phyloP scores from a whole-genome alignment of 345 rosid species.

The Iberis pinnata region DNA sequence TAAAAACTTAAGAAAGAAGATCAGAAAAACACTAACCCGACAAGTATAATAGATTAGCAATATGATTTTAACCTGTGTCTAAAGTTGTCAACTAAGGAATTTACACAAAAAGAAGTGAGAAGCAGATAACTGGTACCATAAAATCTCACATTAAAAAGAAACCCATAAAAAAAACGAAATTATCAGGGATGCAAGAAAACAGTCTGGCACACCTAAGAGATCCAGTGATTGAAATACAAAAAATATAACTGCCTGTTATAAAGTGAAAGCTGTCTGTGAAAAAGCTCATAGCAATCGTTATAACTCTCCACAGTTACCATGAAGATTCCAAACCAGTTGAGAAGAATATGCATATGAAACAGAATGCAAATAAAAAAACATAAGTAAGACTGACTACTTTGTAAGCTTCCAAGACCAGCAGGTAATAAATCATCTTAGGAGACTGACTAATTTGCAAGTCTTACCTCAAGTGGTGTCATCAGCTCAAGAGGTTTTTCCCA shows the following conservation, averaged over 20 bases:
- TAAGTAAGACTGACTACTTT: too few relatives aligned
- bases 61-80: too few relatives aligned
- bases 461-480: slow-evolving; percentile 96
- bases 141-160: too few relatives aligned
- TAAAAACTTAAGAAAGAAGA: too few relatives aligned
- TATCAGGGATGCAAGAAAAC: too few relatives aligned
- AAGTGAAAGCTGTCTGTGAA: slow-evolving; percentile 33
- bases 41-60: too few relatives aligned
- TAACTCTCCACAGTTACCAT: slow-evolving; percentile 46
- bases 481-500: slow-evolving; percentile 96
- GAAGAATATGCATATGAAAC: slow-evolving; percentile 19
- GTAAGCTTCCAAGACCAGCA: slow-evolving; percentile 4
- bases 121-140: too few relatives aligned
- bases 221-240: slow-evolving; percentile 28
- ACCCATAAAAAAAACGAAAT: too few relatives aligned
- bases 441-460: slow-evolving; percentile 17
- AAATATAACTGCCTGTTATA: slow-evolving; percentile 36
- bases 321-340: slow-evolving; percentile 40
- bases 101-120: too few relatives aligned
- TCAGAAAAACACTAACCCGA: too few relatives aligned
- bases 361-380: not conserved
- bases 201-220: slow-evolving; percentile 16
- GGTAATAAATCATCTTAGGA: not conserved
- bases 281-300: slow-evolving; percentile 29
- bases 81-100: too few relatives aligned